Conservation (phyloP, 2,329 filamentous ascomycete species). For the Davidsoniella eucalypti region DNA sequence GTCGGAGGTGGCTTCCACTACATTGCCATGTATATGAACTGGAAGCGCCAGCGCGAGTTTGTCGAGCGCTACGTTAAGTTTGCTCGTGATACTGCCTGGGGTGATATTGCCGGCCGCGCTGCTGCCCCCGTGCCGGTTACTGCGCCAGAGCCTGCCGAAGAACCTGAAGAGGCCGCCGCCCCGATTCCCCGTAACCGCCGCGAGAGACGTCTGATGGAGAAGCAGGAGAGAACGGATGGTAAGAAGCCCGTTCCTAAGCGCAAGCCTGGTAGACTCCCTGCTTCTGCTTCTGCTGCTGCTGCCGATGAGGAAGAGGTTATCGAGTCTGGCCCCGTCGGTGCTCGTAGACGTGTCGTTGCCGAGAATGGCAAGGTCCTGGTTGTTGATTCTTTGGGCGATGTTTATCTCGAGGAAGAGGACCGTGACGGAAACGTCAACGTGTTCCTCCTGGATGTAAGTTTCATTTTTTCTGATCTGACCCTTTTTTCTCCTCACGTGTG, state of each 20-base stretch:
- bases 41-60: constrained; percentile 81
- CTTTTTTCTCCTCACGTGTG: neutral
- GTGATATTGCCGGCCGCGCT: constrained; percentile 54
- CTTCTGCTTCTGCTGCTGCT: constrained; percentile 21
- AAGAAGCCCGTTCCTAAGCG: constrained; percentile 34
- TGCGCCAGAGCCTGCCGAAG: constrained; percentile 24
- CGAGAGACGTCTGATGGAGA: constrained; percentile 78
- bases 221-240: constrained; percentile 55
- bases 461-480: neutral
- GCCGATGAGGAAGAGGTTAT: constrained; percentile 28
- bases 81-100: constrained; percentile 78
- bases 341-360: constrained; percentile 74
- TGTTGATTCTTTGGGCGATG: constrained; percentile 80
- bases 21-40: constrained; percentile 65
- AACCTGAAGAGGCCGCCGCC: constrained; percentile 23
- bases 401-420: constrained; percentile 84
- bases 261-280: constrained; percentile 17
- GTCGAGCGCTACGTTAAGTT: constrained; percentile 83
- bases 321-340: constrained; percentile 49
- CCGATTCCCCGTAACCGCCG: constrained; percentile 58
- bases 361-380: constrained; percentile 93
- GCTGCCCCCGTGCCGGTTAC: constrained; percentile 21
- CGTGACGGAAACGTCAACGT: constrained; percentile 73
- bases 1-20: constrained; percentile 81
- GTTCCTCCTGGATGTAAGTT: constrained; percentile 71